Evolutionary conservation across 495 filamentous ascomycete species (phyloP).

Genomic region (Viridothelium virens): DNA sequence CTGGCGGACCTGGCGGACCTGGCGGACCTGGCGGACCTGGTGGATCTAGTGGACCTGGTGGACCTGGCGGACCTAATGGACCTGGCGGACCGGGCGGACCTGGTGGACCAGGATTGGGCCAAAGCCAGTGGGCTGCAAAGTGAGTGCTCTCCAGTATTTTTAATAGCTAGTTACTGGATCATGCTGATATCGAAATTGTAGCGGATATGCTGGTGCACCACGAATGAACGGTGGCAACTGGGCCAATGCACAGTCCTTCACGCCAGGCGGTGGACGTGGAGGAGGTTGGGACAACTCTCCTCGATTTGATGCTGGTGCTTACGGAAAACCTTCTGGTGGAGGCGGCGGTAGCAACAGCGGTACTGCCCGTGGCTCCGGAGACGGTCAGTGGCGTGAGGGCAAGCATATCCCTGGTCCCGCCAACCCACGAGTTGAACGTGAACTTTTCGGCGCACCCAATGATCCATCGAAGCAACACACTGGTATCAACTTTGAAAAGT

Average conservation of each 20-base stretch:
- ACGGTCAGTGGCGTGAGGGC: constrained; percentile 92
- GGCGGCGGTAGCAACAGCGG: constrained; percentile 42
- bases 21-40: constrained; percentile 31
- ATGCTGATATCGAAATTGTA: constrained; percentile 16
- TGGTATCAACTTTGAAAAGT: constrained; percentile 99
- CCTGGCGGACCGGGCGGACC: constrained; percentile 33
- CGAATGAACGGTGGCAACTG: constrained; percentile 57
- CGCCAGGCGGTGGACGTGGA: constrained; percentile 43
- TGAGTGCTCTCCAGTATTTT: constrained; percentile 17
- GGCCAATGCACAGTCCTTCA: constrained; percentile 66
- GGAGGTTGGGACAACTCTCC: constrained; percentile 30
- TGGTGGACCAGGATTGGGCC: constrained; percentile 58
- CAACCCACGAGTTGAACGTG: constrained; percentile 84
- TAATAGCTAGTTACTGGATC: not conserved
- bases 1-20: constrained; percentile 23
- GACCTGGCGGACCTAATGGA: constrained; percentile 29
- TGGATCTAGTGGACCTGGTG: constrained; percentile 26
- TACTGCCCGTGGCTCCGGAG: constrained; percentile 69
- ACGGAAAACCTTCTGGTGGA: constrained; percentile 54
- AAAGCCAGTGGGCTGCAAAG: constrained; percentile 15
- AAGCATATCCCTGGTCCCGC: constrained; percentile 87
- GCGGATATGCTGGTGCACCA: constrained; percentile 29
- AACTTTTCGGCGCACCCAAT: constrained; percentile 89
- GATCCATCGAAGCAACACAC: constrained; percentile 91
- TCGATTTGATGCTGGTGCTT: constrained; percentile 59